Percentiles rank a stretch among this genome's conserved stretches.
Evolutionary conservation across 2,329 filamentous ascomycete genomes (phyloP).

Genomic region (Myotisia sp.): DNA sequence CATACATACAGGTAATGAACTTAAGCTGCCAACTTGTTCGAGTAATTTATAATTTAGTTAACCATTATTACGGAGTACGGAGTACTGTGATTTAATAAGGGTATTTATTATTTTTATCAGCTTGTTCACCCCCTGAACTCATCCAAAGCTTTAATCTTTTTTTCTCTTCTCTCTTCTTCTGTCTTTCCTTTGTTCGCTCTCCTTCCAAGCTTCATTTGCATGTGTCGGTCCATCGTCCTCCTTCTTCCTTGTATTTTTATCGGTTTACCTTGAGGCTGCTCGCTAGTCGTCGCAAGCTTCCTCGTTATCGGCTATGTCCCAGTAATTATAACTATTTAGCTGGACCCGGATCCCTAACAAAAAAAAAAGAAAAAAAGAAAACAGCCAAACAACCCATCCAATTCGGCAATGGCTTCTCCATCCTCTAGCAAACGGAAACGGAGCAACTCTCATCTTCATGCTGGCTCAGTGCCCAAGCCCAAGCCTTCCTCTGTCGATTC

Average conservation of each 20-base stretch:
- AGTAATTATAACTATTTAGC: slow-evolving; percentile 1
- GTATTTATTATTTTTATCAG: too few relatives aligned
- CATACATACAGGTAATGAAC: too few relatives aligned
- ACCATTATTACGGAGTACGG: too few relatives aligned
- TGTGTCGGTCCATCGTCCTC: not conserved
- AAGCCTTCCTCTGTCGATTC: slow-evolving; percentile 43
- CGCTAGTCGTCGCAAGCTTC: slow-evolving; percentile 1
- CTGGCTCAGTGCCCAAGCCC: slow-evolving; percentile 34
- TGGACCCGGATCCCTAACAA: too few relatives aligned
- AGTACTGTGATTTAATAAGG: too few relatives aligned
- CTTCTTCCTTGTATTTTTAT: slow-evolving; percentile 1
- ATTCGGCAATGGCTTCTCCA: slow-evolving; percentile 41
- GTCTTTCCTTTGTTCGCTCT: slow-evolving; percentile 12
- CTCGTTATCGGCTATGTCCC: too few relatives aligned
- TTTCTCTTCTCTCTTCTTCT: slow-evolving; percentile 13
- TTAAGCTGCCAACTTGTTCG: too few relatives aligned
- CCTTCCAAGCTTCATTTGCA: not conserved
- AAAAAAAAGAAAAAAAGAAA: too few relatives aligned
- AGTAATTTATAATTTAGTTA: too few relatives aligned
- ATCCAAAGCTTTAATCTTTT: slow-evolving; percentile 8
- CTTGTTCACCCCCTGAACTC: slow-evolving; percentile 2
- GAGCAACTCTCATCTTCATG: slow-evolving; percentile 26
- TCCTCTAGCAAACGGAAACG: slow-evolving; percentile 68
- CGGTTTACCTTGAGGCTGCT: not conserved
- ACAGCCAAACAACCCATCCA: too few relatives aligned